These are phyloP conservation scores for Erigeron philadelphicus DNA, from an alignment of 140 eudicot genomes.

Conservation along the genomic window DNA sequence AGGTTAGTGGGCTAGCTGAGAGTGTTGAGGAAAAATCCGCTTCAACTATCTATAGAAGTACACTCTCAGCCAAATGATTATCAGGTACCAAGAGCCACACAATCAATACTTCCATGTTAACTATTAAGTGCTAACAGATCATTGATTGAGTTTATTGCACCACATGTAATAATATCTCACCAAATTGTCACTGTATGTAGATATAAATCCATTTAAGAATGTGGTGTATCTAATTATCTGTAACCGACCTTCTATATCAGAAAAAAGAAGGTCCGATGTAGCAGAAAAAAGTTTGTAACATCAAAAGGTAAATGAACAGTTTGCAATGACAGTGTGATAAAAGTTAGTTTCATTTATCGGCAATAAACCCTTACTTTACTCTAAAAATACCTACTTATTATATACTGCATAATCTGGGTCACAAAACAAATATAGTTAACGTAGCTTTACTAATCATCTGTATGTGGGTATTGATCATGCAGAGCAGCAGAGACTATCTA, in stretches of 20 bases:
- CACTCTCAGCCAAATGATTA: neutral
- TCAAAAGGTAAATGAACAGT: no score
- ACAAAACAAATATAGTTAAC: neutral
- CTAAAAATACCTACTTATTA: constrained; percentile 11
- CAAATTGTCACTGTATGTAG: no score
- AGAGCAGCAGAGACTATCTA: neutral
- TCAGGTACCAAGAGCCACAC: constrained; percentile 12
- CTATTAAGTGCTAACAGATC: neutral
- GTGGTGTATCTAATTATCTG: no score
- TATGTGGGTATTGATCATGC: neutral
- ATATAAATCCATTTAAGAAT: no score
- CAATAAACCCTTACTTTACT: neutral
- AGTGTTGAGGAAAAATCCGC: neutral
- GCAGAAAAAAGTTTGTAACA: no score
- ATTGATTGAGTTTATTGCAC: no score
- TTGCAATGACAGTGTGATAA: no score
- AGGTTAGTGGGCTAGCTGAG: neutral
- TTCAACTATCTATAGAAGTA: neutral
- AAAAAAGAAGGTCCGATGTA: no score
- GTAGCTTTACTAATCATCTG: neutral
- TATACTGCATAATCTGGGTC: neutral
- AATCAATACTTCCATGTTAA: neutral
- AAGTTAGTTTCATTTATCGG: neutral
- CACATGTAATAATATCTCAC: no score
- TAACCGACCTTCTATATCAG: no score